Conservation (phyloP, 768 basidiomycete species). For the Boletellus emodensis region DNA sequence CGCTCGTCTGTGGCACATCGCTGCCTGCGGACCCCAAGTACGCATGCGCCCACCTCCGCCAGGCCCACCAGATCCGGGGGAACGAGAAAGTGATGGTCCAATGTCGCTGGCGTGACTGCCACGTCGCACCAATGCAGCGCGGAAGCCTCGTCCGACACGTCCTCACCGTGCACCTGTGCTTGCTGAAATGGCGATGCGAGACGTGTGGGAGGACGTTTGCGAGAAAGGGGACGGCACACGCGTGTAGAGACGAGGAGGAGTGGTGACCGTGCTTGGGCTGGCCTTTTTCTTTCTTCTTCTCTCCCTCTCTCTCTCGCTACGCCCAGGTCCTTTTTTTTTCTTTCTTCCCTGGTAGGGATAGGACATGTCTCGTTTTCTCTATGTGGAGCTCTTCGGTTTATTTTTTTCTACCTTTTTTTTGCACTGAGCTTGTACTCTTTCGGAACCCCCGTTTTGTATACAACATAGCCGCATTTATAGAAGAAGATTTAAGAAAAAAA, state of each 20-base stretch:
- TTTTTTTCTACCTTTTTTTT: no score
- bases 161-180: constrained; percentile 12
- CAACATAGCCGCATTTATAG: no score
- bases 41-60: constrained; percentile 11
- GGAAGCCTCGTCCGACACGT: constrained; percentile 21
- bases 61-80: constrained; percentile 11
- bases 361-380: no score
- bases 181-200: constrained; percentile 15
- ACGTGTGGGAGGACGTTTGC: constrained; percentile 14
- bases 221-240: constrained; percentile 13
- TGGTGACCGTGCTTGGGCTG: not conserved
- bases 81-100: constrained; percentile 10
- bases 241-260: not conserved
- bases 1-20: not conserved
- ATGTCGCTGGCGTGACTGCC: constrained; percentile 17
- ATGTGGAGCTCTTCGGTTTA: no score
- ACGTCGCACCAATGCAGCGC: constrained; percentile 12
- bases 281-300: not conserved
- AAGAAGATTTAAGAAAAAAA: no score
- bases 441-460: no score
- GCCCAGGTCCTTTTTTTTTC: not conserved
- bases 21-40: constrained; percentile 4
- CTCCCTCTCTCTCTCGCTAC: not conserved
- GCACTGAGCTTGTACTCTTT: no score
- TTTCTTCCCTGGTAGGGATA: no score